Evolutionary conservation across 139 green algal species (phyloP), one percentile per base, ranked within the genome.

Genomic region (Chlamydomonas sp.): DNA sequence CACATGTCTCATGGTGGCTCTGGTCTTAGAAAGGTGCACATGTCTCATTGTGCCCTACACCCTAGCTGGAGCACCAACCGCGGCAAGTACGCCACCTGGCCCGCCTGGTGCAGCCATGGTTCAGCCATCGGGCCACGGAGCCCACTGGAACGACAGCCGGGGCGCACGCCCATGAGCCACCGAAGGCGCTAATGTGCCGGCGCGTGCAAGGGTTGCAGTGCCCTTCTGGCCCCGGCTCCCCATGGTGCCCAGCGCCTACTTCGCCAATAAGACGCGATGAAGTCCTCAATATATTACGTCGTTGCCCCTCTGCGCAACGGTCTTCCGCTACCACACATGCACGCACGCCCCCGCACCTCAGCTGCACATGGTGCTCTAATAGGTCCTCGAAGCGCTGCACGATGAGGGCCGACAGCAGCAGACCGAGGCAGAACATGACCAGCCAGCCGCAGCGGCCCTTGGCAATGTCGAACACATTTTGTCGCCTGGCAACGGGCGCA

Each of bases 381-480:
- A 96, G 75, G 63, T 93, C 88, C 77, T 96, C 93, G 89, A 96
- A 97, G 63, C 90, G 85, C 88, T 96, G 93, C 14, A 97, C 94
- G 59, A 96, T 93, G 5, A 96, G 20, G 18, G 94, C 94, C 9
- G 93, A 93, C 16, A 96, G 63, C 79, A 97, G 84, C 31, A 97
- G 88, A 14, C 94, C 94, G 1, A 93, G 17, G 61, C 95, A 97
- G 85, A 97, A 97, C 2, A 93, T 63, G 8, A 92, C 80, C 20
- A 97, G 93, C 94, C 94, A 97, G 7, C 93, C 94, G 5, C 78
- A 91, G 18, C 94, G 89, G 6, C 64, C 66, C 3, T 80, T 66
- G 4, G 93, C 85, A 12, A 92, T 89, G 17, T 90, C 85, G 0
- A 86, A 59, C 18, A 86, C 72, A 61, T 15, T 80, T 3, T 63